Evolutionary conservation across 495 filamentous ascomycete genomes (phyloP), one percentile per base, ranked within the genome.

Genomic region (Trichoderma parareesei): DNA sequence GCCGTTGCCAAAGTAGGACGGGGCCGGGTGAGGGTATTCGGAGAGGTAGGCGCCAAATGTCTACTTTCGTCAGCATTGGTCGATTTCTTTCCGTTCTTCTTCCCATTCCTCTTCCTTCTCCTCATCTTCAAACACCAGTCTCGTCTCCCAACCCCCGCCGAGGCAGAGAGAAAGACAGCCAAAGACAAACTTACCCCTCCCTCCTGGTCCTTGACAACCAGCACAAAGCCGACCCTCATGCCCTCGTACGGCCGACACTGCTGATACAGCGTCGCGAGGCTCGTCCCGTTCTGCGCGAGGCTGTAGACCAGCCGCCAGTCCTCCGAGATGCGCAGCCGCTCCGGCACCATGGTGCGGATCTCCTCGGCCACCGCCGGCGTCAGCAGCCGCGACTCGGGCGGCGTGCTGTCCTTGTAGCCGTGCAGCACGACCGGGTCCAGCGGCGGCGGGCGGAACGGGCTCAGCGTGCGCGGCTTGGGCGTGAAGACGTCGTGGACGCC

Each of bases 21-120:
- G 71, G n/a, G 82, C 74, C 0, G 90, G 89, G 69, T 87, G 88
- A 4, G 92, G 92, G 38, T 86, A 79, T 70, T 98, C 93, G 67
- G 90, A 94, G 66, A 98, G 85, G 76, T 97, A 98, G 62, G 93
- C 92, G 73, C 94, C 94, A 72, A 98, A 98, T 61, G 93, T 82
- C 82, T 93, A 9, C 38, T 44, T 9, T 7, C 0, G 40, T 43
- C 40, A 44, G 42, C 42, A 38, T 2, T 46, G 18, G 37, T 48
- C 18, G n/a, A 43, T 42, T 66, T n/a, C n/a, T 35, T 7, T 1
- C 48, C 16, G 1, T 33, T 55, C 48, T 27, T 27, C 27, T 27
- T 27, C 27, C 27, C 27, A 27, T 27, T 27, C 27, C 27, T 27
- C 27, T 27, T 27, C 27, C 27, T 27, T 27, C 27, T 27, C 27